A percentile compares a stretch with the other conserved stretches of the same genome.
Conservation (phyloP, 1,284 basidiomycete species). For the Moniliophthora roreri region DNA sequence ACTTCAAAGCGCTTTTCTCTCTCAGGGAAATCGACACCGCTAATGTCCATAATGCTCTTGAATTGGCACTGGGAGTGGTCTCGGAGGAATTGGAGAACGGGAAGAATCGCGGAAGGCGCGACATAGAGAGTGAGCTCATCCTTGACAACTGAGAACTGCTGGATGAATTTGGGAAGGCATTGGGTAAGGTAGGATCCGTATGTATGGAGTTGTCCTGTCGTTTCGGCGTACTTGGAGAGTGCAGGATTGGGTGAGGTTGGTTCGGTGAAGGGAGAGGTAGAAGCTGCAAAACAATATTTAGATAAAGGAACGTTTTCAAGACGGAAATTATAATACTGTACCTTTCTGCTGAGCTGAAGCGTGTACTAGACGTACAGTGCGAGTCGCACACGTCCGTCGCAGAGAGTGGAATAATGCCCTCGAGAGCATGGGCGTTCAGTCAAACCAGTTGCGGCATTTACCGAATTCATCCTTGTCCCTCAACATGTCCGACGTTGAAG, state of each 20-base stretch:
- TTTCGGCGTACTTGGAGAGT: conserved; percentile 63
- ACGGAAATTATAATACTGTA: conserved; percentile 26
- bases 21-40: conserved; percentile 94
- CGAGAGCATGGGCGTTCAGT: conserved; percentile 9
- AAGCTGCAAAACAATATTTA: conserved; percentile 38
- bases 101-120: conserved; percentile 81
- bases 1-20: conserved; percentile 95
- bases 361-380: conserved; percentile 30
- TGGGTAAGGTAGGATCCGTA: conserved; percentile 91
- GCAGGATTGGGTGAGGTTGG: conserved; percentile 85
- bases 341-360: conserved; percentile 52
- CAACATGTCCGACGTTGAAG: conserved; percentile 10
- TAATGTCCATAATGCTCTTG: conserved; percentile 92
- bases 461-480: conserved; percentile 2
- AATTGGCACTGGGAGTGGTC: conserved; percentile 98
- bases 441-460: conserved; percentile 8
- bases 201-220: conserved; percentile 77
- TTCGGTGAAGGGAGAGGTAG: conserved; percentile 81
- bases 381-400: conserved; percentile 10
- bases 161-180: conserved; percentile 91
- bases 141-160: conserved; percentile 97
- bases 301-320: background rate
- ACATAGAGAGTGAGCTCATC: conserved; percentile 94
- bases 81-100: conserved; percentile 90
- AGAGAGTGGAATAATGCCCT: conserved; percentile 2